phyloP scores from a whole-genome alignment of 2,329 filamentous ascomycete genomes.

The Macrophomina pseudophaseolina region DNA sequence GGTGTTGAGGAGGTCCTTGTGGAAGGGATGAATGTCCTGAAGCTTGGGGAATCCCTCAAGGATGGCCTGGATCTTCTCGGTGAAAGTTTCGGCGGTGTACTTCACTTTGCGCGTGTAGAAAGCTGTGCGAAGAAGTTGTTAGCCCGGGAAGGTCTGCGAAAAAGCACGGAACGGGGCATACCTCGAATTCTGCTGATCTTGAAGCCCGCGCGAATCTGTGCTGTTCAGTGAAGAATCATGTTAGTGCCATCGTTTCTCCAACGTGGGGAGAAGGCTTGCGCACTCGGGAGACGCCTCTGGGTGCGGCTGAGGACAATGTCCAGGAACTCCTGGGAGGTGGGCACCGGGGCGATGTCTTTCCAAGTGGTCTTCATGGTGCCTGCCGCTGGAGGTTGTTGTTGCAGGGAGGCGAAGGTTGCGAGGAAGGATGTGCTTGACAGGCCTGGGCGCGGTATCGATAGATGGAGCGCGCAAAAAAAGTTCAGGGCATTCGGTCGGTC shows the following conservation, averaged over 20 bases:
- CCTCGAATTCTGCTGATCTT: constrained; percentile 87
- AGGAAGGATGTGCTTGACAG: background rate
- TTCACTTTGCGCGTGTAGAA: constrained; percentile 99
- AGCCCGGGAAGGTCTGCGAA: constrained; percentile 40
- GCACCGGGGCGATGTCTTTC: constrained; percentile 79
- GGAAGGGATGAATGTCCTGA: constrained; percentile 94
- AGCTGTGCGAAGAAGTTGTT: constrained; percentile 49
- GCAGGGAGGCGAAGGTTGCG: constrained; percentile 3
- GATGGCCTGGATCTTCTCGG: constrained; percentile 88
- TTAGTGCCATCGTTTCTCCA: background rate
- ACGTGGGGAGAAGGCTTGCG: background rate
- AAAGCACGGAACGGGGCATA: constrained; percentile 32
- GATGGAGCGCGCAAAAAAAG: constrained; percentile 27
- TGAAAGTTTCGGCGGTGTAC: constrained; percentile 95
- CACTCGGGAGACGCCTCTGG: constrained; percentile 72
- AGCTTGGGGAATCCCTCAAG: constrained; percentile 92
- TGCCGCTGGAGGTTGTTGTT: constrained; percentile 8
- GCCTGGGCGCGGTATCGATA: constrained; percentile 25
- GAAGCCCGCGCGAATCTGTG: constrained; percentile 94
- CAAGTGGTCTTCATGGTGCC: constrained; percentile 41
- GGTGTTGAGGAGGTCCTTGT: constrained; percentile 90
- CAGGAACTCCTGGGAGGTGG: constrained; percentile 92
- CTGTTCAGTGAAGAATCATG: constrained; percentile 58
- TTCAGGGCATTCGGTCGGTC: constrained; percentile 20
- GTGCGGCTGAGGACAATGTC: constrained; percentile 90